Evolutionary conservation across 139 green algal species (phyloP).

Genomic region (Astrephomene gubernaculifera): DNA sequence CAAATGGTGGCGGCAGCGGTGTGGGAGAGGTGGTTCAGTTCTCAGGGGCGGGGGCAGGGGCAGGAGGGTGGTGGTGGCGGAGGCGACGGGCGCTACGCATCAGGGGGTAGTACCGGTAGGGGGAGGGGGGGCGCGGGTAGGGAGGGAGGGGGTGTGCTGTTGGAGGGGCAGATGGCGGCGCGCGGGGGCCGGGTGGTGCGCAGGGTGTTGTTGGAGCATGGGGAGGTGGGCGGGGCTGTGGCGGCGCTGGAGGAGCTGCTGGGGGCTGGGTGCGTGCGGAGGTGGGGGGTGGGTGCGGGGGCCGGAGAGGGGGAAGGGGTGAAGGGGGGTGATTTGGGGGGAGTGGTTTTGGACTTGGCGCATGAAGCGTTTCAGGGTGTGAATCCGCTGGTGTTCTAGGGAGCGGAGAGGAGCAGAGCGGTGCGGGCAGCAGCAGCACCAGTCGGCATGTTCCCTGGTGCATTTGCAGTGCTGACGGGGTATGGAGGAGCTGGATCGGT

Average conservation of each 20-base stretch:
- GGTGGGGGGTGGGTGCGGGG: not conserved
- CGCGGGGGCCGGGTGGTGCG: constrained; percentile 22
- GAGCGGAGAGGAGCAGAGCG: too few relatives aligned
- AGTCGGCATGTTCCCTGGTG: too few relatives aligned
- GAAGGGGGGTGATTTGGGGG: not conserved
- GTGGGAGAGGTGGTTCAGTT: constrained; percentile 35
- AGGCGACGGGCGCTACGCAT: too few relatives aligned
- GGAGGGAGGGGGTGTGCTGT: not conserved
- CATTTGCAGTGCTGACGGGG: too few relatives aligned
- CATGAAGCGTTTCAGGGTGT: constrained; percentile 13
- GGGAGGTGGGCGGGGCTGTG: not conserved
- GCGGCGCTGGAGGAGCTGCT: constrained; percentile 35
- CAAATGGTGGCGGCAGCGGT: constrained; percentile 31
- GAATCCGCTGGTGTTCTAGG: constrained; percentile 28
- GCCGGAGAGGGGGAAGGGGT: not conserved
- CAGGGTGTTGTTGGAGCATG: not conserved
- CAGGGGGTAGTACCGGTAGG: too few relatives aligned
- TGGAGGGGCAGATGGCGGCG: not conserved
- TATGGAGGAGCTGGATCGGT: too few relatives aligned
- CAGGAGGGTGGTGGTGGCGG: not conserved
- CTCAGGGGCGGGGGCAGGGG: not conserved
- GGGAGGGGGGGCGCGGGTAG: too few relatives aligned
- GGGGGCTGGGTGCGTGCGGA: constrained; percentile 8
- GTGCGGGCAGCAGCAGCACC: too few relatives aligned
- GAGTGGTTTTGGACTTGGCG: constrained; percentile 21